These are phyloP conservation scores for Neurospora cerealis DNA, from an alignment of 495 filamentous ascomycete genomes.

Conservation along the genomic window DNA sequence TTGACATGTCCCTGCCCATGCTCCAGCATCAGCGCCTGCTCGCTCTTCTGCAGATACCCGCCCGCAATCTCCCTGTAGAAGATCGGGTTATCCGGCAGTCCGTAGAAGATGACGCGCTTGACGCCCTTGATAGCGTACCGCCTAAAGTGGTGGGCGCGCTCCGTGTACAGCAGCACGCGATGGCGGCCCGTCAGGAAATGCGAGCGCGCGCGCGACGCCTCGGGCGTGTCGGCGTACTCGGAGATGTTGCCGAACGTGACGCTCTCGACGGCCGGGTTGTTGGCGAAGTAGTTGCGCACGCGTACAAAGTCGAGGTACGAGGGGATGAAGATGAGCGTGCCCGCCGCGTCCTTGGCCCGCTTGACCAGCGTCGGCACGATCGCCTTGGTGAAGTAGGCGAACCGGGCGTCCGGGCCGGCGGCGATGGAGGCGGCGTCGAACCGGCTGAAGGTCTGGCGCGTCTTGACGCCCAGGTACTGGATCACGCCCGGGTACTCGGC, in stretches of 20 bases:
- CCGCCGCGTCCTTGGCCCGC: conserved; percentile 42
- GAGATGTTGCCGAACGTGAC: conserved; percentile 78
- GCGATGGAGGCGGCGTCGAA: conserved; percentile 59
- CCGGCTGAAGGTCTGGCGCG: conserved; percentile 85
- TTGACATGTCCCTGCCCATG: conserved; percentile 48
- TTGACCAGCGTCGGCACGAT: conserved; percentile 61
- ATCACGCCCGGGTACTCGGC: conserved; percentile 58
- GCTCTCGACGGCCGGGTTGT: conserved; percentile 51
- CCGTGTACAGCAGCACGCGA: conserved; percentile 78
- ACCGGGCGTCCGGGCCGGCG: conserved; percentile 79
- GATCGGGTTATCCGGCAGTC: conserved; percentile 72
- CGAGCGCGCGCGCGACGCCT: conserved; percentile 71
- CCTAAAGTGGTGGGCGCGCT: conserved; percentile 88
- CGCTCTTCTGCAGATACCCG: conserved; percentile 49
- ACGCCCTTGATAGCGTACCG: conserved; percentile 74
- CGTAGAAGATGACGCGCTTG: conserved; percentile 72
- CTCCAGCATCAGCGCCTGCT: conserved; percentile 42
- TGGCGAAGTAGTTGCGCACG: conserved; percentile 81
- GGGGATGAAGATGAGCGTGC: conserved; percentile 79
- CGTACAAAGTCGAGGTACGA: conserved; percentile 91
- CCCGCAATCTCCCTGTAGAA: conserved; percentile 87
- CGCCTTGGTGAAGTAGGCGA: conserved; percentile 77
- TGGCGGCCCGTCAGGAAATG: conserved; percentile 80
- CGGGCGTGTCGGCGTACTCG: conserved; percentile 70
- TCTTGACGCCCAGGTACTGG: conserved; percentile 51